phyloP scores from a whole-genome alignment of 2,329 filamentous ascomycete species.

The Pochonia chlamydosporia region DNA sequence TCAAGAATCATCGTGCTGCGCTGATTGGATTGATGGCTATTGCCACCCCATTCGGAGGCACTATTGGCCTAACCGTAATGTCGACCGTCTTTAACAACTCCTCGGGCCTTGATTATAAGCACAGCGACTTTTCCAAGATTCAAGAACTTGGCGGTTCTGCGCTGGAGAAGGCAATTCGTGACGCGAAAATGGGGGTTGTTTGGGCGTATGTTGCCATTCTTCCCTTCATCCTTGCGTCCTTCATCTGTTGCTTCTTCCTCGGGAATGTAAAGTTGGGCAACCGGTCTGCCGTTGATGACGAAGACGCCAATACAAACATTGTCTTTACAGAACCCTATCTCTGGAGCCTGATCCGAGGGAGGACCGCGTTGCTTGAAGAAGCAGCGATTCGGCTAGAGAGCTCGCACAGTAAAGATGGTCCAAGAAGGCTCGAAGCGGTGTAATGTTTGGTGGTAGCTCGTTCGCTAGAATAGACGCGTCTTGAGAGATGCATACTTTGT shows the following conservation, averaged over 20 bases:
- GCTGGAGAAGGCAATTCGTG: slow-evolving; percentile 15
- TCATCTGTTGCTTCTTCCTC: slow-evolving; percentile 20
- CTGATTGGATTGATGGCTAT: slow-evolving; percentile 57
- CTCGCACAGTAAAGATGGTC: too few species aligned
- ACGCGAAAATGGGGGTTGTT: slow-evolving; percentile 47
- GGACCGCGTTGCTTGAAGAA: slow-evolving; percentile 6
- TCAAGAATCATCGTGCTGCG: slow-evolving; percentile 49
- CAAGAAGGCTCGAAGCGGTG: too few species aligned
- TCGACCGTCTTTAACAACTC: slow-evolving; percentile 62
- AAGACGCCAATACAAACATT: slow-evolving; percentile 16
- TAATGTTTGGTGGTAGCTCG: too few species aligned
- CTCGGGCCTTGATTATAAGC: slow-evolving; percentile 20
- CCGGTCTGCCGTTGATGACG: slow-evolving; percentile 18
- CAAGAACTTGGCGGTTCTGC: slow-evolving; percentile 10
- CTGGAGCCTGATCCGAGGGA: slow-evolving; percentile 15
- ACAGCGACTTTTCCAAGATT: slow-evolving; percentile 18
- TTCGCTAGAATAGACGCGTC: too few species aligned
- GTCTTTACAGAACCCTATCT: slow-evolving; percentile 25
- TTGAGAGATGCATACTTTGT: too few species aligned
- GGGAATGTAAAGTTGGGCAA: slow-evolving; percentile 26
- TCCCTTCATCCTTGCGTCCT: slow-evolving; percentile 43
- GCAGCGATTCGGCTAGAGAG: slow-evolving; percentile 14
- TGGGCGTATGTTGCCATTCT: slow-evolving; percentile 59
- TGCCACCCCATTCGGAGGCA: slow-evolving; percentile 57
- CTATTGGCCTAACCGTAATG: slow-evolving; percentile 61